A percentile compares a stretch with the other conserved stretches of the same genome.
These are phyloP conservation scores for Saussurea involucrata DNA, from an alignment of 129 eudicot species.

Conservation along the genomic window DNA sequence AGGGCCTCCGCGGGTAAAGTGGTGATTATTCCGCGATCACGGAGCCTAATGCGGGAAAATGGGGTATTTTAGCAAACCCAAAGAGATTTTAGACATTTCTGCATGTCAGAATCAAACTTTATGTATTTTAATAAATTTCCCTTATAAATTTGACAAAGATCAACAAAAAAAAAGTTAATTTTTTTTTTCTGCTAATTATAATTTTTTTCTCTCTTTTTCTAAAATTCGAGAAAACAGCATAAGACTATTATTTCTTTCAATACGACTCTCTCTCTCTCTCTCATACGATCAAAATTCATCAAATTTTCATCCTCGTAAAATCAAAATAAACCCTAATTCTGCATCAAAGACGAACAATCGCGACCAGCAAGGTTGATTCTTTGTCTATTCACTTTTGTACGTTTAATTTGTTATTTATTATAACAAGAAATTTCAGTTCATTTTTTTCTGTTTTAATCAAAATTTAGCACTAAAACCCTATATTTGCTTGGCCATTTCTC, in stretches of 20 bases:
- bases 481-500: background rate
- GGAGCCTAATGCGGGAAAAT: too few species aligned
- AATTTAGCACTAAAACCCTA: constrained; percentile 28
- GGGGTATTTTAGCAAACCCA: too few species aligned
- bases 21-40: too few species aligned
- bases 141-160: too few species aligned
- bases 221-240: too few species aligned
- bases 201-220: too few species aligned
- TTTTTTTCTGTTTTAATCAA: background rate
- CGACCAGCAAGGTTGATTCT: constrained; percentile 13
- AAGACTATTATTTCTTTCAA: background rate
- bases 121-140: too few species aligned
- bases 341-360: constrained; percentile 9
- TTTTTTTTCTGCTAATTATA: too few species aligned
- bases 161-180: too few species aligned
- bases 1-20: too few species aligned
- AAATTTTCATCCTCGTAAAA: constrained; percentile 5
- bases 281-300: constrained; percentile 24
- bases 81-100: too few species aligned
- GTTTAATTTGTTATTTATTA: background rate
- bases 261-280: background rate
- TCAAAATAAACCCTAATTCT: constrained; percentile 19
- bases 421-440: background rate
- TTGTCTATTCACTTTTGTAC: background rate
- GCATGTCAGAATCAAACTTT: too few species aligned